Evolutionary conservation across 768 basidiomycete species (phyloP), one percentile per base, ranked within the genome.

Genomic region (Serendipita sp.): DNA sequence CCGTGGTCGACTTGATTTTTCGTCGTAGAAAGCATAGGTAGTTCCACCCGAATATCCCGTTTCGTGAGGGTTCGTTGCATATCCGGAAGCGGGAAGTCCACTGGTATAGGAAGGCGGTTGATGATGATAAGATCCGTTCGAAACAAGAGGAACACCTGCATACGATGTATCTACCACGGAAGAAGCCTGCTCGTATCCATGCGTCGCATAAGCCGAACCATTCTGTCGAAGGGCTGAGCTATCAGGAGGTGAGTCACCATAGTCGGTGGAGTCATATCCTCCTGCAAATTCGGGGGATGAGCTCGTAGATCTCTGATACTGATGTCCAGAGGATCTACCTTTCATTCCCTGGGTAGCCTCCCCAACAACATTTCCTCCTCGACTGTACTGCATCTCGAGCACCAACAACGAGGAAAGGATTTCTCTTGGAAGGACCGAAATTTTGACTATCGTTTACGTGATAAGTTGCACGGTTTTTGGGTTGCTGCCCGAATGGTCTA

Each of bases 261-360:
- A 60, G 10, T 60, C 55, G 18, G 48, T 31, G 10, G 55, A 60
- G 34, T 60, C 55, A 36, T 60, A 60, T 27, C 55, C 55, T 33
- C 55, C 55, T 60, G 55, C 27, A 60, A 60, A 60, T 33, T 60
- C 55, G 34, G 55, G 55, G n/a, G 55, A 60, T 60, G 55, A 60
- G 36, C 55, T 36, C 16, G 33, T 36, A 37, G 55, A 60, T n/a
- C 55, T 36, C 18, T 36, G 48, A 50, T 18, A 33, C 27, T 34
- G 55, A 60, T n/a, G 55, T 23, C 55, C 34, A 34, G 29, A n/a
- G 29, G 33, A 33, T 37, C 55, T 34, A 37, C 55, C 55, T 60
- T 10, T n/a, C 18, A 60, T 60, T n/a, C 27, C 55, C 29, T 10
- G 34, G 11, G 18, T 50, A 31, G 48, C 8, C 18, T 50, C 48